Conservation (phyloP, 345 rosid genomes). For the Turritis glabra region DNA sequence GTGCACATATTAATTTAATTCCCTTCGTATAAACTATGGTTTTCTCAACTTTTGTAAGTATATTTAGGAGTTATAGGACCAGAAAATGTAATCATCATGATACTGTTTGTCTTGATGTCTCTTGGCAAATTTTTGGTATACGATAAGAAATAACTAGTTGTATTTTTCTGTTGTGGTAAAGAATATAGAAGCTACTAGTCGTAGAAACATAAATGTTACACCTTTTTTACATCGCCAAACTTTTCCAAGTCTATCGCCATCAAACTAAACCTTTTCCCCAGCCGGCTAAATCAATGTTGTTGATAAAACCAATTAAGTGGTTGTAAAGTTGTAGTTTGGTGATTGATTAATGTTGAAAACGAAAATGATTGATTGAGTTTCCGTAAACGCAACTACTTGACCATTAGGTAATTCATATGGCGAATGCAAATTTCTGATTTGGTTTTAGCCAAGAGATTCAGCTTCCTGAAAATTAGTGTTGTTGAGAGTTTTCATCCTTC, state of each 20-base stretch:
- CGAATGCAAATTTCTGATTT: background rate
- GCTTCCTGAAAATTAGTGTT: background rate
- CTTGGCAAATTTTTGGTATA: background rate
- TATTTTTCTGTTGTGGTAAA: background rate
- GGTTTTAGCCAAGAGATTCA: conserved; percentile 1
- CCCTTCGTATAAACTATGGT: background rate
- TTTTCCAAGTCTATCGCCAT: background rate
- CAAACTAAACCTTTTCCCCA: background rate
- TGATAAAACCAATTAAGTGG: background rate
- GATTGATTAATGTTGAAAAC: background rate
- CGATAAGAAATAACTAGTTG: background rate
- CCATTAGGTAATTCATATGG: background rate
- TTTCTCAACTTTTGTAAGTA: background rate
- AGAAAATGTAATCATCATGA: too few species aligned
- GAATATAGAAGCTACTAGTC: background rate
- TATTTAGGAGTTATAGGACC: background rate
- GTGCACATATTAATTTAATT: conserved; percentile 11
- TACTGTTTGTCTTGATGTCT: background rate
- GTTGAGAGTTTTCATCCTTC: background rate
- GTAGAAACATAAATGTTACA: background rate
- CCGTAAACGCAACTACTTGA: background rate
- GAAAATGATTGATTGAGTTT: background rate
- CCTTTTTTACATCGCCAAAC: background rate
- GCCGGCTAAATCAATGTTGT: background rate
- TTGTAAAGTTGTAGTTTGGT: background rate